Percentiles rank a stretch among this genome's conserved stretches.
Evolutionary conservation across 192 early-diverging fungal genomes (phyloP).

Genomic region (Gryganskiella cystojenkinii): DNA sequence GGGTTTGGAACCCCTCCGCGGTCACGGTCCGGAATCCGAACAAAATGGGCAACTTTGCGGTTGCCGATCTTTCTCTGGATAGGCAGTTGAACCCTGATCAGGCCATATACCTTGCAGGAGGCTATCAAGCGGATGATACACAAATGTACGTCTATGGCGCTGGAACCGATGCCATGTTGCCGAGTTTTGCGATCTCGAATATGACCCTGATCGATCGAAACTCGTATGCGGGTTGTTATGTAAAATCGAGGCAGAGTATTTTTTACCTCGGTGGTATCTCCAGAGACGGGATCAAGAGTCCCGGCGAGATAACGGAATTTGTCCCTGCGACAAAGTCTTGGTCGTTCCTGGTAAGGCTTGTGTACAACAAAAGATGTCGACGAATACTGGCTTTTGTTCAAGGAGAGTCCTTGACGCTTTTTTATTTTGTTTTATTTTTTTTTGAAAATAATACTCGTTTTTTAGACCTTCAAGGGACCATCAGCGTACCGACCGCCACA

Average conservation of each 20-base stretch:
- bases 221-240: not conserved
- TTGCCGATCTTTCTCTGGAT: not conserved
- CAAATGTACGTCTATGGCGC: not conserved
- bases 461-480: not conserved
- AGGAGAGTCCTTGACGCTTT: no score
- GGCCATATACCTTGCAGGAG: not conserved
- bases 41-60: no score
- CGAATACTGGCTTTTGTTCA: no score
- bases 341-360: not conserved
- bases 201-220: not conserved
- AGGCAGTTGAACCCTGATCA: no score
- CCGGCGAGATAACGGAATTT: not conserved
- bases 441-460: no score
- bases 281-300: not conserved
- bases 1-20: not conserved
- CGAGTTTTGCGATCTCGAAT: not conserved
- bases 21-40: not conserved
- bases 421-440: no score
- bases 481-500: not conserved
- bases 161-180: not conserved
- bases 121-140: not conserved
- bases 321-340: not conserved
- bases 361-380: no score
- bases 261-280: conserved; percentile 8
- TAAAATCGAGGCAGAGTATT: not conserved